Evolutionary conservation across 352 stramenopile species (phyloP).

Genomic region (Phytopythium vexans): DNA sequence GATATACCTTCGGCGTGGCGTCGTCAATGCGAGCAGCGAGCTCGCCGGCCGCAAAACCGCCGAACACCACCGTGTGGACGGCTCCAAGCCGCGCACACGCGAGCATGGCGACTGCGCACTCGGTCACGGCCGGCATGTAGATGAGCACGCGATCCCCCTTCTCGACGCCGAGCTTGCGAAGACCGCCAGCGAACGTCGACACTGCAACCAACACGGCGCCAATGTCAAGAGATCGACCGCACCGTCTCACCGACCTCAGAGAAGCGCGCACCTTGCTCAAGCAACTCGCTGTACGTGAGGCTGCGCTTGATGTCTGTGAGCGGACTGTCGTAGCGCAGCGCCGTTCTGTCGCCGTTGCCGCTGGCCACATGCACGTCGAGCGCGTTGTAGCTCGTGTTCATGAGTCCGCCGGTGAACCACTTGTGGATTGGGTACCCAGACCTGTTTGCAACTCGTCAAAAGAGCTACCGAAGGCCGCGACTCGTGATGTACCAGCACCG

Average conservation of each 20-base stretch:
- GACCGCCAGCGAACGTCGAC: constrained; percentile 48
- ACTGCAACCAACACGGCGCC: constrained; percentile 20
- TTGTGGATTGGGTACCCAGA: constrained; percentile 26
- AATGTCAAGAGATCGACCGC: no score
- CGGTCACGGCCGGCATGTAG: constrained; percentile 97
- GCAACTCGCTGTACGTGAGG: constrained; percentile 72
- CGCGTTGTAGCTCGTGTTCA: constrained; percentile 72
- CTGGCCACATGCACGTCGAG: constrained; percentile 55
- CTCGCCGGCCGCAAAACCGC: constrained; percentile 83
- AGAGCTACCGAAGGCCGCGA: background rate
- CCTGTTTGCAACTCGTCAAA: constrained; percentile 17
- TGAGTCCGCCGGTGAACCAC: constrained; percentile 59
- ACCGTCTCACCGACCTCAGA: no score
- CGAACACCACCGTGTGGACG: constrained; percentile 92
- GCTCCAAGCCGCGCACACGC: constrained; percentile 95
- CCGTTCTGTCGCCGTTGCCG: constrained; percentile 48
- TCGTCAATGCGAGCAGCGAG: constrained; percentile 84
- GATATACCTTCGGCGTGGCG: constrained; percentile 55
- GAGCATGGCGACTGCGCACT: constrained; percentile 96
- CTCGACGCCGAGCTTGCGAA: constrained; percentile 51
- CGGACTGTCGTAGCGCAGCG: constrained; percentile 59
- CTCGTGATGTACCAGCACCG: background rate
- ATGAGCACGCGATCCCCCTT: constrained; percentile 94
- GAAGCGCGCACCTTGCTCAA: constrained; percentile 43
- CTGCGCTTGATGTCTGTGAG: constrained; percentile 54